Percentiles rank a stretch among this genome's conserved stretches.
Conservation (phyloP, 2,329 filamentous ascomycete species). For the Taxawa tesnikishii region DNA sequence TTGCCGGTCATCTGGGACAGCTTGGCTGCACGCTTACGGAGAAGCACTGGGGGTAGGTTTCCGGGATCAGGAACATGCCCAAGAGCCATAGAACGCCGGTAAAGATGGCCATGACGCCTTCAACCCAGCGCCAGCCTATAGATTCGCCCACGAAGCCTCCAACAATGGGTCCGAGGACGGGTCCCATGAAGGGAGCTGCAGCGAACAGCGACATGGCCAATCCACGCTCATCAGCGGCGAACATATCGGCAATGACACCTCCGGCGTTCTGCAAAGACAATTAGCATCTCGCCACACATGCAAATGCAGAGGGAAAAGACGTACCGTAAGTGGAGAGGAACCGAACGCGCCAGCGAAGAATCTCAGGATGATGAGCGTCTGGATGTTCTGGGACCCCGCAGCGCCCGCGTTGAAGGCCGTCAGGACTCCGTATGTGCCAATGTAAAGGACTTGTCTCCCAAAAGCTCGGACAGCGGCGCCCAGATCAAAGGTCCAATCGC, state of each 20-base stretch:
- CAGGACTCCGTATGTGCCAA: conserved; percentile 22
- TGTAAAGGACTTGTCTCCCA: conserved; percentile 31
- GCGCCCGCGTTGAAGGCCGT: conserved; percentile 29
- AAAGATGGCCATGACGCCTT: conserved; percentile 51
- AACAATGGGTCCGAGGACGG: conserved; percentile 58
- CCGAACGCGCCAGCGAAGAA: conserved; percentile 33
- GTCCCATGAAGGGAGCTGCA: conserved; percentile 55
- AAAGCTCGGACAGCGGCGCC: conserved; percentile 50
- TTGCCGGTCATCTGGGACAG: conserved; percentile 42
- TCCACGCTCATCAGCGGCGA: conserved; percentile 26
- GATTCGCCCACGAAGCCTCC: conserved; percentile 53
- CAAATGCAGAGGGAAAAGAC: not conserved
- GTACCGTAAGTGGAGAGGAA: conserved; percentile 26
- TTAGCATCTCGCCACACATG: not conserved
- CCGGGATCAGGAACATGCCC: conserved; percentile 40
- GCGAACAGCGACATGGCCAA: conserved; percentile 52
- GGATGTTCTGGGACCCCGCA: conserved; percentile 31
- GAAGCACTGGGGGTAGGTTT: conserved; percentile 50
- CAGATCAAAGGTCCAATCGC: conserved; percentile 47
- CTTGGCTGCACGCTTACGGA: conserved; percentile 38
- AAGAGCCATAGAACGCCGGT: conserved; percentile 48
- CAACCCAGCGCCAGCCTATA: conserved; percentile 57
- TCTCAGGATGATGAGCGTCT: conserved; percentile 31
- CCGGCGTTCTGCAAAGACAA: conserved; percentile 25
- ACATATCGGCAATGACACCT: conserved; percentile 36